A percentile compares a stretch with the other conserved stretches of the same genome.
Evolutionary conservation across 1,139 yeast species (phyloP).

Genomic region (Debaryomyces psychrophilus): DNA sequence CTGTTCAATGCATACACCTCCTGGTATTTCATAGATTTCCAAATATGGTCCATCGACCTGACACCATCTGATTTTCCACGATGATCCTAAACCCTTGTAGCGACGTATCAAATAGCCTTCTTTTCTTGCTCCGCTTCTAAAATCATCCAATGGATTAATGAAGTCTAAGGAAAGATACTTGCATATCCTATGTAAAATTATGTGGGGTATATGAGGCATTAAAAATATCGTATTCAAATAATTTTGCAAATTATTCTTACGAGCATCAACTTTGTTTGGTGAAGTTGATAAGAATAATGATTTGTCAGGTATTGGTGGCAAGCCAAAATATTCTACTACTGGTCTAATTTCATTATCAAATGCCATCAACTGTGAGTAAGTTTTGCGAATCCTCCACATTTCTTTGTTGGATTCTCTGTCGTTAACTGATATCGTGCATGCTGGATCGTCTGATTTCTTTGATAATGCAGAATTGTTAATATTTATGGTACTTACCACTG

Average conservation of each 20-base stretch:
- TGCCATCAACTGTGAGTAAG: conserved; percentile 54
- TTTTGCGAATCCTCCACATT: conserved; percentile 73
- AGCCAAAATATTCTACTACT: conserved; percentile 56
- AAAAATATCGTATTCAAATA: conserved; percentile 63
- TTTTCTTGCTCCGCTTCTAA: conserved; percentile 57
- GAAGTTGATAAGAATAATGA: conserved; percentile 56
- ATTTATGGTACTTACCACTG: conserved; percentile 60
- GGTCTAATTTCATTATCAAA: conserved; percentile 63
- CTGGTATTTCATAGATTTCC: conserved; percentile 63
- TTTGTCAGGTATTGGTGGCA: conserved; percentile 67
- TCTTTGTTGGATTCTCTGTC: conserved; percentile 64
- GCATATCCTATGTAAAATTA: conserved; percentile 57
- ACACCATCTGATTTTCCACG: conserved; percentile 80
- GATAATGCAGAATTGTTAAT: conserved; percentile 31
- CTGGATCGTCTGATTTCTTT: conserved; percentile 55
- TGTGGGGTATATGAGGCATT: conserved; percentile 64
- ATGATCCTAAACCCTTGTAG: conserved; percentile 53
- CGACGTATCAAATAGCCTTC: conserved; percentile 73
- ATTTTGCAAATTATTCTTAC: conserved; percentile 58
- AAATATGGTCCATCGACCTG: conserved; percentile 67
- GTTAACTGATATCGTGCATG: conserved; percentile 60
- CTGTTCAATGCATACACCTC: conserved; percentile 60
- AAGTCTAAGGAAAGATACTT: conserved; percentile 71
- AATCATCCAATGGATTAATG: conserved; percentile 64
- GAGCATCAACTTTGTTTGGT: conserved; percentile 66